Evolutionary conservation across 345 rosid genomes (phyloP).

Genomic region (Cardamine chenopodiifolia): DNA sequence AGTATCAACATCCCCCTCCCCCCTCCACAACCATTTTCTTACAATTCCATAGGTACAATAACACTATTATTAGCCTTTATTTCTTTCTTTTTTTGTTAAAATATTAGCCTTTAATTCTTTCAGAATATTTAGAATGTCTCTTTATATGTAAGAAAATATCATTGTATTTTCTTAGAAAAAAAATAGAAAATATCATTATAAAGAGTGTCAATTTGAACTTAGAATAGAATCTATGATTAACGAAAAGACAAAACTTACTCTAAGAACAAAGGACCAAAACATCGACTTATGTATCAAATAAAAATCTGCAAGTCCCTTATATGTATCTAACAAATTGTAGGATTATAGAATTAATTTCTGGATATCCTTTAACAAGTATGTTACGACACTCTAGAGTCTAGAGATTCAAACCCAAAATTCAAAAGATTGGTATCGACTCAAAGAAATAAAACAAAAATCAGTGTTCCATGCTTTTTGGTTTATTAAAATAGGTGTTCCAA

Average conservation of each 20-base stretch:
- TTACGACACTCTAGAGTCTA: background rate
- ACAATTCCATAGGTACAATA: background rate
- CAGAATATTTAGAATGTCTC: background rate
- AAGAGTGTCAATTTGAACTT: background rate
- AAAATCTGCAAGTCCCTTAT: background rate
- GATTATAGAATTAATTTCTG: background rate
- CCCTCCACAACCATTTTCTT: background rate
- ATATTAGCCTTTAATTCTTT: background rate
- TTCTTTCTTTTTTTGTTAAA: no score
- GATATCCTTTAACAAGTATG: background rate
- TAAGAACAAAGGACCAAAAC: background rate
- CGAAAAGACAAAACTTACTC: background rate
- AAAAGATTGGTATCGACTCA: background rate
- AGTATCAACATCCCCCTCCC: background rate
- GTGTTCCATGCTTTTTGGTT: conserved; percentile 17
- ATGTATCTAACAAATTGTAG: background rate
- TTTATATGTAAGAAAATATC: background rate
- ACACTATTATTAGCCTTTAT: background rate
- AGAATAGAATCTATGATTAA: background rate
- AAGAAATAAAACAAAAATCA: background rate
- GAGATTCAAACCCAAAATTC: background rate
- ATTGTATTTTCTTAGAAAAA: no score
- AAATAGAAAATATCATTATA: no score
- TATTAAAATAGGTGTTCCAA: background rate
- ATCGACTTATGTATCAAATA: background rate